Conservation (phyloP, 495 filamentous ascomycete genomes). For the Xylaria bambusicola region DNA sequence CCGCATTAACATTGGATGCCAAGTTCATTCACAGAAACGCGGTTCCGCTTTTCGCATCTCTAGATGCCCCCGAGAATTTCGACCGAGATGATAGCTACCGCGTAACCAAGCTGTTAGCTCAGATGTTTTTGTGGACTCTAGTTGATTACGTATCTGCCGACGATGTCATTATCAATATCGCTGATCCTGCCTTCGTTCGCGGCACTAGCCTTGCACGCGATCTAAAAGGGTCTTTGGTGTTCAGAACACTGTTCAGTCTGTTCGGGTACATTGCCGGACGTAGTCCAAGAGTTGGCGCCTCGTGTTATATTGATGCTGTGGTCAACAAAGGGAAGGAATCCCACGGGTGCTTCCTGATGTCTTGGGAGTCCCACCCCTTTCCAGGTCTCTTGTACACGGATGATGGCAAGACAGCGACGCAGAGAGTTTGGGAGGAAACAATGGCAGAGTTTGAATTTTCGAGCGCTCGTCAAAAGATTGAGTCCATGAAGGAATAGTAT, state of each 20-base stretch:
- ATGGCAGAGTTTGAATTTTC: conserved; percentile 43
- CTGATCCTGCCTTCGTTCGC: conserved; percentile 47
- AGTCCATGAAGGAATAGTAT: conserved; percentile 23
- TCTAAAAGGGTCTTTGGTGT: neutral
- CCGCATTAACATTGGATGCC: conserved; percentile 34
- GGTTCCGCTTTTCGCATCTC: conserved; percentile 41
- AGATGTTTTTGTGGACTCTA: conserved; percentile 47
- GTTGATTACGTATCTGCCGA: conserved; percentile 43
- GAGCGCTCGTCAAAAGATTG: conserved; percentile 33
- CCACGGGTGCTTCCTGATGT: conserved; percentile 43
- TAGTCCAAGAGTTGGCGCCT: conserved; percentile 33
- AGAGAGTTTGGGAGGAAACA: conserved; percentile 46
- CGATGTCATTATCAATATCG: conserved; percentile 52
- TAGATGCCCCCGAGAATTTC: conserved; percentile 42
- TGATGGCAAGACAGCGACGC: conserved; percentile 33
- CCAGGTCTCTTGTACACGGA: conserved; percentile 34
- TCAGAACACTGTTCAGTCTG: neutral
- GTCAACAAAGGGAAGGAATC: conserved; percentile 44
- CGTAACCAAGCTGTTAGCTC: conserved; percentile 43
- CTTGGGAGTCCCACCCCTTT: conserved; percentile 41
- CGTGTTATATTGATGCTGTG: conserved; percentile 40
- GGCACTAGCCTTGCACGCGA: conserved; percentile 46
- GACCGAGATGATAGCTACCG: conserved; percentile 40
- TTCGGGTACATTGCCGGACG: conserved; percentile 31
- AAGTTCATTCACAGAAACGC: conserved; percentile 36